Base-by-base conservation (phyloP, 2,329 filamentous ascomycete species). In the Colletotrichum godetiae region DNA sequence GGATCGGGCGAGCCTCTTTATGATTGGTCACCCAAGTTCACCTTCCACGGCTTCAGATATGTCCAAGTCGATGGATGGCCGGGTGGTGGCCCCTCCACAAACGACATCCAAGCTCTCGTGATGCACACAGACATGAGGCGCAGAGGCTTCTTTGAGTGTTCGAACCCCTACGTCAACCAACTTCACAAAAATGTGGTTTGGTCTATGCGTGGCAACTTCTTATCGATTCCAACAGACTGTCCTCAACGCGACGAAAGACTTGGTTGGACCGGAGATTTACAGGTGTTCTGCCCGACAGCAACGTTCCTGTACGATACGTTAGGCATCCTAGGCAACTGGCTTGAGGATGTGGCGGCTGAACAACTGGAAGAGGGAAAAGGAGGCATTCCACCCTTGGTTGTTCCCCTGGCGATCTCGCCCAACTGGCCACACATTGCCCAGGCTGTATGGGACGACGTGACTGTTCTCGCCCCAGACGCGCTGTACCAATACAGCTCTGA, bases 41-140 rank as follows among this genome's bases (percentile, higher is more conserved):
- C 86, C 3, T 88, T 86, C 70, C 87, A 88, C 75, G 87, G 87
- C 2, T 89, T 88, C 70, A 81, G 87, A 37, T 88, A 85, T 71
- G 85, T 86, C 5, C 81, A 86, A 72, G 76, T 88, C 5, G 79
- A 83, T 3, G 82, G 82, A 22, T 87, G 85, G 68, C 55, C 64
- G 2, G 27, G 49, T 1, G 11, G 12, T 19, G 13, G 55, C n/a
- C 8, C 52, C 31, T n/a, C 42, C 19, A 15, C 15, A 46, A 19
- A 67, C 4, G 57, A 49, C 4, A n/a, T 74, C 62, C 4, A 11
- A 22, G 72, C 68, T 8, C 59, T 74, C 12, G 65, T 74, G 8
- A 65, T 63, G 19, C 65, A 74, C 27, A 72, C 73, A 7, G 69
- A 74, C 13, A 72, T 74, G 73, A 52, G 49, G 19, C 33, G 35